These are phyloP conservation scores for Vitis hybrid DNA, from an alignment of 177 flowering plant species.

Conservation along the genomic window DNA sequence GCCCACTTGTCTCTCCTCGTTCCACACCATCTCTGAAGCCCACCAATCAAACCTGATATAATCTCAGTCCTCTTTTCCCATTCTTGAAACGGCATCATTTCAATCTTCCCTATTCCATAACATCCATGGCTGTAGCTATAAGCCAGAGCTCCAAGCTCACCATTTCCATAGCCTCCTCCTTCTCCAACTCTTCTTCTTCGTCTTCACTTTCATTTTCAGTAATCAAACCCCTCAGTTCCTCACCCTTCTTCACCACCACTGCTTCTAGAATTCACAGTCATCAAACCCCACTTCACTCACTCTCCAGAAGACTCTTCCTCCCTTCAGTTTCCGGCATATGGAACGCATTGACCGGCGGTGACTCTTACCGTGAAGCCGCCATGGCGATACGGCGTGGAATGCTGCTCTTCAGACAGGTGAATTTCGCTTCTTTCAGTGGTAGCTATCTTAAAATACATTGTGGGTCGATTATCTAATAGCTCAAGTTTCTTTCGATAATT, in stretches of 20 bases:
- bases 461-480: too few relatives aligned
- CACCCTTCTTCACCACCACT: constrained; percentile 12
- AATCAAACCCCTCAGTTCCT: constrained; percentile 13
- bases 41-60: too few relatives aligned
- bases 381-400: constrained; percentile 62
- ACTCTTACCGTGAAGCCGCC: constrained; percentile 49
- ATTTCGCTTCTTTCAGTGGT: background rate
- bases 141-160: constrained; percentile 14
- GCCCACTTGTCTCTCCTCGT: too few relatives aligned
- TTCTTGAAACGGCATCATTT: background rate
- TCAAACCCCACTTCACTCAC: constrained; percentile 16
- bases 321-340: constrained; percentile 68
- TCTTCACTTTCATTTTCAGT: constrained; percentile 12
- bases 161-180: background rate
- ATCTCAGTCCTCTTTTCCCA: background rate
- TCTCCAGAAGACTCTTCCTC: constrained; percentile 48
- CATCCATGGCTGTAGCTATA: constrained; percentile 18
- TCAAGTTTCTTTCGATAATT: too few relatives aligned
- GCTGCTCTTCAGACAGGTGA: constrained; percentile 71
- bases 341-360: constrained; percentile 51
- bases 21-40: too few relatives aligned
- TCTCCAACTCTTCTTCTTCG: constrained; percentile 5
- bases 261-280: constrained; percentile 15
- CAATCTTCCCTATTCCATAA: too few relatives aligned
- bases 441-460: background rate